phyloP scores from a whole-genome alignment of 345 rosid species.

The Microthlaspi erraticum region DNA sequence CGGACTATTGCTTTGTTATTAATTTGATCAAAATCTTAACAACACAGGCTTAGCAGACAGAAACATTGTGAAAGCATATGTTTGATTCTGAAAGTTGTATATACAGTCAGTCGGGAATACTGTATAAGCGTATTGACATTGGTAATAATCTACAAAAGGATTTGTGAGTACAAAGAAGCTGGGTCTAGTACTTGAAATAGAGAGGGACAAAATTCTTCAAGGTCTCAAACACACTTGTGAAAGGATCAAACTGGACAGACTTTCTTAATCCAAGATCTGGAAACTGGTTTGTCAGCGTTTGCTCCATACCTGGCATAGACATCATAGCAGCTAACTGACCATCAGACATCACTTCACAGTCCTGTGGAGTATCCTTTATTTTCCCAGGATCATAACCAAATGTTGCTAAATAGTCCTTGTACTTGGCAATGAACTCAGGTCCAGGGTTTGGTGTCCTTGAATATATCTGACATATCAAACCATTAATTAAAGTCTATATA shows the following conservation, averaged over 20 bases:
- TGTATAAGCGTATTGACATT: conserved; percentile 7
- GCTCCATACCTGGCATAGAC: conserved; percentile 92
- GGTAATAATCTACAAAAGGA: neutral
- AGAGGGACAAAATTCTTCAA: conserved; percentile 88
- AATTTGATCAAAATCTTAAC: no score
- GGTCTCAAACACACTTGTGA: conserved; percentile 84
- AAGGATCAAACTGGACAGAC: conserved; percentile 65
- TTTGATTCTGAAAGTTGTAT: conserved; percentile 14
- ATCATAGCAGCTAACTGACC: conserved; percentile 90
- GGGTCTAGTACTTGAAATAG: conserved; percentile 70
- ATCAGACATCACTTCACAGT: conserved; percentile 85
- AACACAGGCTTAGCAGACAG: no score
- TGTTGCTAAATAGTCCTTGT: conserved; percentile 68
- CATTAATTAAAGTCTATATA: conserved; percentile 2
- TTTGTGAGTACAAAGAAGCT: conserved; percentile 35
- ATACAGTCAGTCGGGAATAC: conserved; percentile 7
- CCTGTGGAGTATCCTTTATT: conserved; percentile 95
- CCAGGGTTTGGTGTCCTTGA: conserved; percentile 90
- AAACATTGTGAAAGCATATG: no score
- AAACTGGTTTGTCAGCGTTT: conserved; percentile 85
- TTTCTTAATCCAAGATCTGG: conserved; percentile 73
- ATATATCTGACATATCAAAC: conserved; percentile 61
- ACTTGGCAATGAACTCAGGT: conserved; percentile 74
- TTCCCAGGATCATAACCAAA: conserved; percentile 79
- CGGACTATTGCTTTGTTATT: no score